Evolutionary conservation across 129 eudicot genomes (phyloP).

Genomic region (Logfia minima): DNA sequence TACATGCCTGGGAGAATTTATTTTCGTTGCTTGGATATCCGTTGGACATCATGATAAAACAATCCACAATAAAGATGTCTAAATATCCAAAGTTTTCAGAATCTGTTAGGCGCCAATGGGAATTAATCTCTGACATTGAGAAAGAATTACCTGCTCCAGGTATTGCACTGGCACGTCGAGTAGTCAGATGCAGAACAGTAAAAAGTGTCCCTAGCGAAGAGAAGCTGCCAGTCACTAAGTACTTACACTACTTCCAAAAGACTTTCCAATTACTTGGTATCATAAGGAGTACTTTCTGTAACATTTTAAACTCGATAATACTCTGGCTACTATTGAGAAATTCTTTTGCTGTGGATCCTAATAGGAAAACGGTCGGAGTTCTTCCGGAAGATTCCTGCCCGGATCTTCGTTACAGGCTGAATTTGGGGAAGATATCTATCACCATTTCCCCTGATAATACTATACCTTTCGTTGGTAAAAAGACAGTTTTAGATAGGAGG

Average conservation of each 20-base stretch:
- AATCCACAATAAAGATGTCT: slow-evolving; percentile 45
- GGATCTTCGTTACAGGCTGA: slow-evolving; percentile 44
- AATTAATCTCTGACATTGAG: slow-evolving; percentile 61
- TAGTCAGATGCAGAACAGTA: slow-evolving; percentile 52
- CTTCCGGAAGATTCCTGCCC: slow-evolving; percentile 30
- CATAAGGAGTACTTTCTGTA: slow-evolving; percentile 40
- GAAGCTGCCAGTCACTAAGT: slow-evolving; percentile 22
- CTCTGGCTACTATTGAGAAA: slow-evolving; percentile 24
- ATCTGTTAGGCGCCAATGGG: slow-evolving; percentile 51
- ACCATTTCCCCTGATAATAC: slow-evolving; percentile 47
- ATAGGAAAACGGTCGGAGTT: slow-evolving; percentile 11
- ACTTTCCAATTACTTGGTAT: slow-evolving; percentile 36
- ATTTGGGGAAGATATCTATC: slow-evolving; percentile 45
- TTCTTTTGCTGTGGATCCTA: slow-evolving; percentile 19
- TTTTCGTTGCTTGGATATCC: slow-evolving; percentile 69
- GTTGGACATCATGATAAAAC: slow-evolving; percentile 36
- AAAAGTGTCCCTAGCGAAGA: slow-evolving; percentile 26
- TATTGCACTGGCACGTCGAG: slow-evolving; percentile 60
- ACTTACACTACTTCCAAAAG: slow-evolving; percentile 33
- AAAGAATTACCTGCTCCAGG: slow-evolving; percentile 63
- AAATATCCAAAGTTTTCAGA: slow-evolving; percentile 38
- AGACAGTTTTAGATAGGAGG: slow-evolving; percentile 27
- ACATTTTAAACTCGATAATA: slow-evolving; percentile 31
- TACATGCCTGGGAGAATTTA: slow-evolving; percentile 56
- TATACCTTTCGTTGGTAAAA: slow-evolving; percentile 26